These are phyloP conservation scores for Pythium periplocum DNA, from an alignment of 352 stramenopile genomes.

Conservation along the genomic window DNA sequence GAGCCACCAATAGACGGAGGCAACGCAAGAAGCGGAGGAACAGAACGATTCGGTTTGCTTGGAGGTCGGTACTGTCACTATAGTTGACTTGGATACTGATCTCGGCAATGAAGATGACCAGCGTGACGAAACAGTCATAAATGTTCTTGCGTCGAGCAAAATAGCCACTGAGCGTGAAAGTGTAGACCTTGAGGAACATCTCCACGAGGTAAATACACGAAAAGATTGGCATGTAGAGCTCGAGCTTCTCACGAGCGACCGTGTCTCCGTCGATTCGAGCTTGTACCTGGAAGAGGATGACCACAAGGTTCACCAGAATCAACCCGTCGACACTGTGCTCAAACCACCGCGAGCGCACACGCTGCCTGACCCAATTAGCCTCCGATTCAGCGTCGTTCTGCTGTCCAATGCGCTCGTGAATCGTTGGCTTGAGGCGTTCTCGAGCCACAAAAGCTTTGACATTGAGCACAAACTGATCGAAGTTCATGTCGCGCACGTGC, in stretches of 20 bases:
- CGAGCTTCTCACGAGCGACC: conserved; percentile 22
- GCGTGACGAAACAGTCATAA: conserved; percentile 78
- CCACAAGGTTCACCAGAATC: conserved; percentile 36
- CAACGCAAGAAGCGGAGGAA: conserved; percentile 55
- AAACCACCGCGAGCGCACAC: conserved; percentile 24
- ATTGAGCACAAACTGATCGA: conserved; percentile 11
- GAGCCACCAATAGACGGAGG: conserved; percentile 39
- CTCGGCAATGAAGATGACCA: conserved; percentile 50
- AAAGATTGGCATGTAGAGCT: conserved; percentile 63
- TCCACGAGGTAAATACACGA: conserved; percentile 70
- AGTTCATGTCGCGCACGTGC: conserved; percentile 4
- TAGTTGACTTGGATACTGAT: conserved; percentile 51
- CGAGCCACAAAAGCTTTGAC: conserved; percentile 15
- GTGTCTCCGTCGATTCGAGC: conserved; percentile 29
- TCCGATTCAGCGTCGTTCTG: conserved; percentile 18
- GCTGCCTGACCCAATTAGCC: too few species aligned
- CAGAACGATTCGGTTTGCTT: conserved; percentile 50
- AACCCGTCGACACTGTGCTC: conserved; percentile 33
- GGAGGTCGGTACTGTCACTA: conserved; percentile 27
- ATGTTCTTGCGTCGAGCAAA: conserved; percentile 64
- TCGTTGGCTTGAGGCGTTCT: conserved; percentile 1
- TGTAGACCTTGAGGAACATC: conserved; percentile 80
- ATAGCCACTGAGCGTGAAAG: conserved; percentile 46
- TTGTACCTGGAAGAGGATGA: conserved; percentile 51
- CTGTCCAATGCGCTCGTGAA: conserved; percentile 4